phyloP scores from a whole-genome alignment of 768 basidiomycete species.

The Tulasnella sp. region DNA sequence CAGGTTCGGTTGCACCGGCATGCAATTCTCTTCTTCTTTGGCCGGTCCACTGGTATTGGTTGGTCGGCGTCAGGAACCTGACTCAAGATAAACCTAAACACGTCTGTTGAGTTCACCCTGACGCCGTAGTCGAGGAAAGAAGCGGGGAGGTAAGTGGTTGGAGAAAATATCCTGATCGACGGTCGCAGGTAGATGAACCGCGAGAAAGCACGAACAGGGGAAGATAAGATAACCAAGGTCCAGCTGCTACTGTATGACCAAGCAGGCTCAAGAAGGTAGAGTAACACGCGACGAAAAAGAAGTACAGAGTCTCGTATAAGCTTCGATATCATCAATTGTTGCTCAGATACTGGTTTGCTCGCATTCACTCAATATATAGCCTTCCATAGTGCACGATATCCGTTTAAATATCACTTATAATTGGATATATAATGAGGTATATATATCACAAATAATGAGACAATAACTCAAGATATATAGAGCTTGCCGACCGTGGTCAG shows the following conservation, averaged over 20 bases:
- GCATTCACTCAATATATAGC: no score
- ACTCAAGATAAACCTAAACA: slow-evolving; percentile 65
- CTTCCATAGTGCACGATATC: background rate
- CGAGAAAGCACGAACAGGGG: background rate
- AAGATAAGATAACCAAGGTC: background rate
- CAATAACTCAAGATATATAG: slow-evolving; percentile 23
- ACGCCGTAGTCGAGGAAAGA: background rate
- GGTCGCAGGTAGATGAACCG: background rate
- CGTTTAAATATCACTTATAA: background rate
- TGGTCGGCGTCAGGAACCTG: slow-evolving; percentile 20
- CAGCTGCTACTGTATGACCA: background rate
- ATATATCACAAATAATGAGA: background rate
- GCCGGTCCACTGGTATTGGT: slow-evolving; percentile 33
- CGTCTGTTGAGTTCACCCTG: slow-evolving; percentile 45
- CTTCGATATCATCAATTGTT: background rate
- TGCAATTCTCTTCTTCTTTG: slow-evolving; percentile 40
- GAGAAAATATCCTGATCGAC: slow-evolving; percentile 19
- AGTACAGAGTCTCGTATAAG: no score
- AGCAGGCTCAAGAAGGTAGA: no score
- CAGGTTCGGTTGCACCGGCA: background rate
- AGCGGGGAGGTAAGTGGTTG: slow-evolving; percentile 2
- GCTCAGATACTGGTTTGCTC: no score
- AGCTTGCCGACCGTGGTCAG: slow-evolving; percentile 4
- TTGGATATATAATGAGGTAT: background rate
- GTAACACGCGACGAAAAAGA: no score